A percentile compares a stretch with the other conserved stretches of the same genome.
Evolutionary conservation across 1,139 yeast genomes (phyloP).

Genomic region (Candida tetrigidarum): DNA sequence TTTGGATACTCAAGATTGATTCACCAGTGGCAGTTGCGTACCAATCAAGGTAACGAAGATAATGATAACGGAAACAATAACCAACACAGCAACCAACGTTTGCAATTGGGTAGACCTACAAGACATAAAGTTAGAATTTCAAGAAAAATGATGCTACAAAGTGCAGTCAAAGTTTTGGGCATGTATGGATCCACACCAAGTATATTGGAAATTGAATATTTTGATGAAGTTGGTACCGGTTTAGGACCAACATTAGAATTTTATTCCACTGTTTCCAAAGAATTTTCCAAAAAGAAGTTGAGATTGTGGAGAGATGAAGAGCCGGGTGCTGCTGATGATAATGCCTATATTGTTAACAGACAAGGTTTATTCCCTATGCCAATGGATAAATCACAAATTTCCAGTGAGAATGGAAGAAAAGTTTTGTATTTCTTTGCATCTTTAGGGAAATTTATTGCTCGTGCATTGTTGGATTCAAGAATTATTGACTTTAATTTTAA

Average conservation of each 20-base stretch:
- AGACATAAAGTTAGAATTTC: slow-evolving; percentile 84
- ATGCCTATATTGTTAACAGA: slow-evolving; percentile 42
- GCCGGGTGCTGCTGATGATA: slow-evolving; percentile 24
- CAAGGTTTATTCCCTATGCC: slow-evolving; percentile 81
- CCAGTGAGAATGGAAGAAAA: slow-evolving; percentile 44
- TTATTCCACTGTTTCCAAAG: slow-evolving; percentile 79
- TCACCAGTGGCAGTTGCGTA: slow-evolving; percentile 71
- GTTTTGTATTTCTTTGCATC: slow-evolving; percentile 60
- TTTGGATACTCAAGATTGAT: slow-evolving; percentile 90
- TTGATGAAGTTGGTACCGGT: slow-evolving; percentile 95
- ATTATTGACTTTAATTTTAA: slow-evolving; percentile 84
- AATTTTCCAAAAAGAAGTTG: slow-evolving; percentile 58
- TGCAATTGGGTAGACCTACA: slow-evolving; percentile 73
- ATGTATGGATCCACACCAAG: slow-evolving; percentile 82
- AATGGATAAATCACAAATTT: slow-evolving; percentile 33
- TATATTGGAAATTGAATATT: slow-evolving; percentile 83
- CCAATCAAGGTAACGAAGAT: slow-evolving; percentile 44
- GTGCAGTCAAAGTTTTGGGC: slow-evolving; percentile 80
- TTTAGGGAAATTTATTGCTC: slow-evolving; percentile 83
- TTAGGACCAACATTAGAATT: slow-evolving; percentile 96
- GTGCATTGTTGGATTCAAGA: slow-evolving; percentile 85
- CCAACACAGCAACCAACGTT: slow-evolving; percentile 23
- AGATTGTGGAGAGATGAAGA: slow-evolving; percentile 71
- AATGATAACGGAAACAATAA: slow-evolving; percentile 15
- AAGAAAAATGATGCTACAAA: slow-evolving; percentile 69